A percentile compares a stretch with the other conserved stretches of the same genome.
Conservation (phyloP, 495 filamentous ascomycete species). For the Talaromyces adpressus region DNA sequence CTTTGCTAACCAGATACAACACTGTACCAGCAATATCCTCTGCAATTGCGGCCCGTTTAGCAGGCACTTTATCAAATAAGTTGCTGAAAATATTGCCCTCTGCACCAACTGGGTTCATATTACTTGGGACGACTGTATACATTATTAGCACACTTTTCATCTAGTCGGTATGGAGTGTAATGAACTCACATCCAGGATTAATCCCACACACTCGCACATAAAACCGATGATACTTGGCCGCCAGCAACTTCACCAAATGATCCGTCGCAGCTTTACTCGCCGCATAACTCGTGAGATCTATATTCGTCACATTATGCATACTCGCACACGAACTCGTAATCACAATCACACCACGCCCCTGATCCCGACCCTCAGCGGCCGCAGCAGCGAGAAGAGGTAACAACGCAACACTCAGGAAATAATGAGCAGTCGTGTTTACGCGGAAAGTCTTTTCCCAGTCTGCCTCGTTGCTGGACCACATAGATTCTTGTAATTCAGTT, state of each 20-base stretch:
- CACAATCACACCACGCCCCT: conserved; percentile 34
- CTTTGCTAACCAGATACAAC: conserved; percentile 32
- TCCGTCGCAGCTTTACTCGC: conserved; percentile 40
- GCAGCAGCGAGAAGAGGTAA: conserved; percentile 30
- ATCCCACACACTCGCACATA: conserved; percentile 37
- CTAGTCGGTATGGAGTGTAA: neutral
- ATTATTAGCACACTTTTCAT: neutral
- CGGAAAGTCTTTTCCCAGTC: conserved; percentile 35
- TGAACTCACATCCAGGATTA: conserved; percentile 39
- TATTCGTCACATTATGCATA: conserved; percentile 41
- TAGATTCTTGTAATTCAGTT: conserved; percentile 30
- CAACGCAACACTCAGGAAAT: conserved; percentile 35
- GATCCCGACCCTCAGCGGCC: conserved; percentile 20
- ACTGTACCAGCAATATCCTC: conserved; percentile 36
- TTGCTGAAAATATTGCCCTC: conserved; percentile 36
- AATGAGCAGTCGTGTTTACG: conserved; percentile 38
- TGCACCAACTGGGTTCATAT: conserved; percentile 39
- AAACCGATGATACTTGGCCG: conserved; percentile 33
- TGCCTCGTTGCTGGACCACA: conserved; percentile 30
- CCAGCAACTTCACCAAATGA: conserved; percentile 34
- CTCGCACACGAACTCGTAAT: conserved; percentile 39
- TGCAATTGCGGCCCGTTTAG: conserved; percentile 27
- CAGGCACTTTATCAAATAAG: conserved; percentile 37
- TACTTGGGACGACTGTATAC: conserved; percentile 32
- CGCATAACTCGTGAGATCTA: conserved; percentile 39